Conservation (phyloP, 2,329 filamentous ascomycete species). For the Didymella exigua region DNA sequence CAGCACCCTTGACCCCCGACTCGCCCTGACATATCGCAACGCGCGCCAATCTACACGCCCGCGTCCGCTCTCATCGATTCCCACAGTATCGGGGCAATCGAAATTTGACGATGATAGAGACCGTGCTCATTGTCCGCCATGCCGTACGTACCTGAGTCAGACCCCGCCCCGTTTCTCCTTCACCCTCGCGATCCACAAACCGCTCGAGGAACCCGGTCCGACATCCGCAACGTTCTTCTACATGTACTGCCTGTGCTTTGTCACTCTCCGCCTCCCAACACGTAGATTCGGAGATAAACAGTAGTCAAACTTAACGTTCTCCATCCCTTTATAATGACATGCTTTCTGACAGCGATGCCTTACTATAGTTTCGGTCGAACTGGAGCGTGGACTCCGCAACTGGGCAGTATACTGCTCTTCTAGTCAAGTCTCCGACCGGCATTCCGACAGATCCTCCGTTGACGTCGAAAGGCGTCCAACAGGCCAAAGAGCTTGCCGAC, state of each 20-base stretch:
- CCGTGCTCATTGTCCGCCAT: conserved; percentile 57
- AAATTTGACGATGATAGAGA: conserved; percentile 48
- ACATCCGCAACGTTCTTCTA: not conserved
- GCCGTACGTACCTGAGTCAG: conserved; percentile 51
- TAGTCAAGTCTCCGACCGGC: conserved; percentile 75
- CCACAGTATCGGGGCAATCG: not conserved
- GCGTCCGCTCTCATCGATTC: not conserved
- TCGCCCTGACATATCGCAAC: conserved; percentile 4
- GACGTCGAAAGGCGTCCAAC: conserved; percentile 82
- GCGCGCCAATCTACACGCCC: conserved; percentile 1
- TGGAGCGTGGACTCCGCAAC: conserved; percentile 85
- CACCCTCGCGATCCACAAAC: conserved; percentile 14
- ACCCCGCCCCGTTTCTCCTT: conserved; percentile 12
- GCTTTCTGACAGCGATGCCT: conserved; percentile 26
- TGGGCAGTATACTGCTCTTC: conserved; percentile 73
- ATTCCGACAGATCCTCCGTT: conserved; percentile 87
- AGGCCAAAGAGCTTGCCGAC: conserved; percentile 75
- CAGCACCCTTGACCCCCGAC: not conserved
- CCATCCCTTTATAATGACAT: conserved; percentile 22
- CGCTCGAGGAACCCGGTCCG: conserved; percentile 17
- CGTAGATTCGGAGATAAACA: conserved; percentile 5
- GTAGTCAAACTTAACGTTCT: conserved; percentile 15
- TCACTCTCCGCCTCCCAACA: conserved; percentile 4
- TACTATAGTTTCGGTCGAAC: conserved; percentile 75
- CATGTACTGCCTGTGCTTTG: conserved; percentile 18